Evolutionary conservation across 2,329 filamentous ascomycete species (phyloP).

Genomic region (Basipetospora chlamydospora): DNA sequence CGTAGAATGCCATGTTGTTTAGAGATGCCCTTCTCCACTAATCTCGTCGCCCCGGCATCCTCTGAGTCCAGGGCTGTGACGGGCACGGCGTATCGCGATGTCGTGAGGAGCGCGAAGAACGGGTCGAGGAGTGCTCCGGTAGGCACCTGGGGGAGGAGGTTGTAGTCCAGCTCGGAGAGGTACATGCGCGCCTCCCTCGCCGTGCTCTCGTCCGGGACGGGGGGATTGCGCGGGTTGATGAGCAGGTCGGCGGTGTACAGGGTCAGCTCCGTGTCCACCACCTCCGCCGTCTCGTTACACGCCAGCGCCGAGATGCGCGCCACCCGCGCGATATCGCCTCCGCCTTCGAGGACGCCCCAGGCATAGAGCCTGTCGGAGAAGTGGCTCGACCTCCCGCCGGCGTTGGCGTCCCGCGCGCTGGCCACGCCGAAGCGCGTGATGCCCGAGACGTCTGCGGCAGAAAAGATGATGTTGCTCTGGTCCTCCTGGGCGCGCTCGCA

Average conservation of each 20-base stretch:
- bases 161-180: conserved; percentile 16
- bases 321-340: conserved; percentile 14
- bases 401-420: not conserved
- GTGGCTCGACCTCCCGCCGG: conserved; percentile 8
- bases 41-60: conserved; percentile 7
- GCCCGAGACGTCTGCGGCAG: conserved; percentile 2
- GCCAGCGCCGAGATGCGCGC: conserved; percentile 17
- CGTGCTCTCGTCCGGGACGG: conserved; percentile 13
- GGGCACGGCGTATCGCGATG: conserved; percentile 19
- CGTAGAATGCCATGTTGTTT: conserved; percentile 22
- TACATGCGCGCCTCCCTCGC: conserved; percentile 9
- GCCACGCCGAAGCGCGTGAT: not conserved
- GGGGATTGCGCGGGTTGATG: conserved; percentile 16
- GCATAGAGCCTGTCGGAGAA: conserved; percentile 20
- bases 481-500: conserved; percentile 7
- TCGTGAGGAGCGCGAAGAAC: conserved; percentile 21
- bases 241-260: conserved; percentile 12
- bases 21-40: conserved; percentile 18
- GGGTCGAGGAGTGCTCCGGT: conserved; percentile 16
- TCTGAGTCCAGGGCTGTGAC: conserved; percentile 12
- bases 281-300: conserved; percentile 23
- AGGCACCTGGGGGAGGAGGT: conserved; percentile 13
- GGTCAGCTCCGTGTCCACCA: conserved; percentile 12
- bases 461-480: conserved; percentile 10
- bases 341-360: conserved; percentile 18